Evolutionary conservation across 192 early-diverging fungal species (phyloP).

Genomic region (Dissophora ornata): DNA sequence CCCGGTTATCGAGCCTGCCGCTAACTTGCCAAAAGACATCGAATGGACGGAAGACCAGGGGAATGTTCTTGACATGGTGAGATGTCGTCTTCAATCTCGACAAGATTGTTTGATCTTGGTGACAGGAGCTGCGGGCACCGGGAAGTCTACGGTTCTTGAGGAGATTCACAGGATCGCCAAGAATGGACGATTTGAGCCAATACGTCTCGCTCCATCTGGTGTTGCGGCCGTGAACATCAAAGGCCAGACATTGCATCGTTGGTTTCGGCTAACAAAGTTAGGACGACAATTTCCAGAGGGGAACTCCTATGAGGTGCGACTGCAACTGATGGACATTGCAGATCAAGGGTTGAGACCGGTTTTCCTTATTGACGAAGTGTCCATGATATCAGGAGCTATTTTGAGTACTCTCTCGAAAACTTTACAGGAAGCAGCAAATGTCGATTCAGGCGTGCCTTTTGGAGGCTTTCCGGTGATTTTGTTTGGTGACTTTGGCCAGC

Average conservation of each 20-base stretch:
- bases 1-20: neutral
- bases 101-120: slow-evolving; percentile 19
- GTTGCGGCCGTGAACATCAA: slow-evolving; percentile 33
- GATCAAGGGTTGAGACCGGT: slow-evolving; percentile 4
- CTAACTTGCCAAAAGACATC: neutral
- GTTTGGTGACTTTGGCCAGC: slow-evolving; percentile 30
- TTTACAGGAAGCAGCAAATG: slow-evolving; percentile 12
- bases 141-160: slow-evolving; percentile 11
- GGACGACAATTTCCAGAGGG: slow-evolving; percentile 5
- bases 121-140: slow-evolving; percentile 26
- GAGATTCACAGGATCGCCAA: slow-evolving; percentile 5
- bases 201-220: slow-evolving; percentile 11
- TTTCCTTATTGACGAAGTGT: slow-evolving; percentile 18
- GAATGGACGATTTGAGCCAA: slow-evolving; percentile 2
- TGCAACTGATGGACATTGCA: slow-evolving; percentile 15
- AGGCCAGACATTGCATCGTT: slow-evolving; percentile 21
- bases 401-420: neutral
- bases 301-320: slow-evolving; percentile 5
- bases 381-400: slow-evolving; percentile 18
- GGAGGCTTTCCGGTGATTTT: slow-evolving; percentile 8
- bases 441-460: slow-evolving; percentile 1
- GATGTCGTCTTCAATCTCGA: neutral
- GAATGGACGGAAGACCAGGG: slow-evolving; percentile 22
- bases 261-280: slow-evolving; percentile 15
- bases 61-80: slow-evolving; percentile 6